Conservation (phyloP, 306 rosid species). For the Purshia tridentata region DNA sequence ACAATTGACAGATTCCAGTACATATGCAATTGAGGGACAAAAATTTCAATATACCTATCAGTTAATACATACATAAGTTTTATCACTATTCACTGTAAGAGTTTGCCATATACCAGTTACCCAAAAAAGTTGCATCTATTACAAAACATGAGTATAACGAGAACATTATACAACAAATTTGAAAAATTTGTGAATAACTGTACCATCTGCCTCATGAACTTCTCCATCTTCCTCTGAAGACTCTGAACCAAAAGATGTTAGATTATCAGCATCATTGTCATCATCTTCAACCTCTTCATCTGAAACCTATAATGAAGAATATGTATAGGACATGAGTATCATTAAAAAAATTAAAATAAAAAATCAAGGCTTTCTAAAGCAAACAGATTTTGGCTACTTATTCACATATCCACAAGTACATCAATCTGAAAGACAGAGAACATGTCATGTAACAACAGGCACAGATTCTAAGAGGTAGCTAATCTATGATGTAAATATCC, state of each 20-base stretch:
- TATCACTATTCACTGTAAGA: background rate
- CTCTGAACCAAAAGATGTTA: slow-evolving; percentile 45
- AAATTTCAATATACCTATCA: background rate
- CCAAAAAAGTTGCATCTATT: background rate
- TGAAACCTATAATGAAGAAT: slow-evolving; percentile 50
- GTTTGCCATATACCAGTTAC: background rate
- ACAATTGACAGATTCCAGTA: background rate
- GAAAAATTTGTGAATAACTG: slow-evolving; percentile 8
- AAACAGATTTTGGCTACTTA: slow-evolving; percentile 6
- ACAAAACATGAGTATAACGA: slow-evolving; percentile 15
- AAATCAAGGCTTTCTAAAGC: background rate
- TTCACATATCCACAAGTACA: background rate
- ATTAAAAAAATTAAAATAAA: background rate
- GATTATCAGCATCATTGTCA: slow-evolving; percentile 29
- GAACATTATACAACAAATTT: background rate
- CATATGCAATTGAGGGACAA: background rate
- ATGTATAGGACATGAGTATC: slow-evolving; percentile 19
- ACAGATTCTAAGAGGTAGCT: background rate
- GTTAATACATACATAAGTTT: background rate
- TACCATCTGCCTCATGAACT: slow-evolving; percentile 53
- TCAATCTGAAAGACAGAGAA: background rate
- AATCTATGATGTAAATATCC: background rate
- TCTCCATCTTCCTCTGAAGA: slow-evolving; percentile 42
- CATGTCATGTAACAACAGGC: background rate
- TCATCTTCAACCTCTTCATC: slow-evolving; percentile 47